phyloP scores from a whole-genome alignment of 2,329 filamentous ascomycete genomes.

The Eurotiales sp. region DNA sequence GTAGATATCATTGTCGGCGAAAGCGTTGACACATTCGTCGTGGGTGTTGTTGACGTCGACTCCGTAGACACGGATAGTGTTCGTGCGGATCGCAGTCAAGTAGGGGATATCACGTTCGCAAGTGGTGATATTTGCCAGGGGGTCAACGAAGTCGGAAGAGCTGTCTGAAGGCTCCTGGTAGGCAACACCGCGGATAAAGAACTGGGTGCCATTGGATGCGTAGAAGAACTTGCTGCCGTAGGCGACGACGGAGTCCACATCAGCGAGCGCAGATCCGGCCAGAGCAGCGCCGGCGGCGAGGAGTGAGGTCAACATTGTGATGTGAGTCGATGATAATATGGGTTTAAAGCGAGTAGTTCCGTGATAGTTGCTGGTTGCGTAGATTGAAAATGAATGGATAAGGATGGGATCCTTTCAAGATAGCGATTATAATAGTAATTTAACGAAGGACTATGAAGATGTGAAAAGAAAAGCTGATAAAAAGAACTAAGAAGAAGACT shows the following conservation, averaged over 20 bases:
- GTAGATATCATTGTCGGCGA: slow-evolving; percentile 87
- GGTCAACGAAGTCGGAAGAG: slow-evolving; percentile 67
- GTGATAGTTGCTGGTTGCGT: neutral
- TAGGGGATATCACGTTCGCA: slow-evolving; percentile 86
- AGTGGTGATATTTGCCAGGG: slow-evolving; percentile 65
- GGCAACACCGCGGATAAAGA: slow-evolving; percentile 88
- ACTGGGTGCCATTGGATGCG: slow-evolving; percentile 72
- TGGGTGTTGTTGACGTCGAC: slow-evolving; percentile 78
- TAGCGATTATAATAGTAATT: neutral
- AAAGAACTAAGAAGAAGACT: slow-evolving; percentile 9
- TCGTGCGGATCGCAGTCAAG: slow-evolving; percentile 74
- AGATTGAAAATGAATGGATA: slow-evolving; percentile 3
- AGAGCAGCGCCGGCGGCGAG: slow-evolving; percentile 52
- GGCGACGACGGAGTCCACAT: slow-evolving; percentile 49
- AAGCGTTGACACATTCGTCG: slow-evolving; percentile 74
- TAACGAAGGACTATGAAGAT: slow-evolving; percentile 12
- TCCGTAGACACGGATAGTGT: slow-evolving; percentile 92
- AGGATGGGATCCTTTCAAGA: neutral
- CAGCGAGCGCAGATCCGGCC: slow-evolving; percentile 47
- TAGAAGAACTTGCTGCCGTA: slow-evolving; percentile 86
- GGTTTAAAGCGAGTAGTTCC: neutral
- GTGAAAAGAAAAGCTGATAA: neutral
- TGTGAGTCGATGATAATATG: slow-evolving; percentile 21
- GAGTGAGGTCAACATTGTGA: slow-evolving; percentile 53
- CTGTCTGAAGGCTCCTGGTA: slow-evolving; percentile 64